A percentile compares a stretch with the other conserved stretches of the same genome.
phyloP scores from a whole-genome alignment of 2,329 filamentous ascomycete species.

The Sarocladium kiliense region DNA sequence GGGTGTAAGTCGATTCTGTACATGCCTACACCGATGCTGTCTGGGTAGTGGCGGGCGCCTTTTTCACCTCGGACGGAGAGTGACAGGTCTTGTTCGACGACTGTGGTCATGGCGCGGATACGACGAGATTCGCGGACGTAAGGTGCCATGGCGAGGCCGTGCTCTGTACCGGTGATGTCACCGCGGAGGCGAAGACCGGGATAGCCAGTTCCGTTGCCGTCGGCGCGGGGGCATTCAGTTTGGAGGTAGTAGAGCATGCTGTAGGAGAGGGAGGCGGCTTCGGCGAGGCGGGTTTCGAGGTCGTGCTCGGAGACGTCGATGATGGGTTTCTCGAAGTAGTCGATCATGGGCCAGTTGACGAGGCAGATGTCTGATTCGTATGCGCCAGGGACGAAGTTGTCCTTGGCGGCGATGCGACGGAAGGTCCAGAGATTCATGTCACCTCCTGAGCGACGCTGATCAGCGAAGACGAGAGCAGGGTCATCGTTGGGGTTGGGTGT shows the following conservation, averaged over 20 bases:
- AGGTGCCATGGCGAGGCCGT: conserved; percentile 22
- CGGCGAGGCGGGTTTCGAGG: conserved; percentile 13
- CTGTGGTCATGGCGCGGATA: conserved; percentile 18
- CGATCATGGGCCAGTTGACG: conserved; percentile 25
- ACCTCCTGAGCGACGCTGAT: conserved; percentile 20
- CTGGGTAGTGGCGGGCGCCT: conserved; percentile 18
- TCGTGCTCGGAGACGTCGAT: conserved; percentile 18
- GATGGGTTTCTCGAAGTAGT: conserved; percentile 23
- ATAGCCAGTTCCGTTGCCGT: conserved; percentile 18
- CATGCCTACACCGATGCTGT: conserved; percentile 23
- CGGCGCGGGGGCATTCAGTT: conserved; percentile 20
- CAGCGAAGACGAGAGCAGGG: conserved; percentile 17
- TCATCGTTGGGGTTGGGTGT: conserved; percentile 21
- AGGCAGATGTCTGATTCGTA: conserved; percentile 21
- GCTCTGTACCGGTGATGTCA: conserved; percentile 21
- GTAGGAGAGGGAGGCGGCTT: conserved; percentile 19
- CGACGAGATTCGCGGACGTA: conserved; percentile 22
- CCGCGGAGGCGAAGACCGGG: conserved; percentile 21
- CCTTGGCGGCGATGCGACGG: conserved; percentile 17
- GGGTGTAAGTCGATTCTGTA: conserved; percentile 24
- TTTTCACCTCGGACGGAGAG: conserved; percentile 16
- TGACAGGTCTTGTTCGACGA: conserved; percentile 21
- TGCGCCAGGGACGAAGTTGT: conserved; percentile 18
- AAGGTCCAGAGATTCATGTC: conserved; percentile 25
- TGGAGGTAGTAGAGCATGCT: conserved; percentile 24